Evolutionary conservation across 345 rosid species (phyloP).

Genomic region (Salix viminalis): DNA sequence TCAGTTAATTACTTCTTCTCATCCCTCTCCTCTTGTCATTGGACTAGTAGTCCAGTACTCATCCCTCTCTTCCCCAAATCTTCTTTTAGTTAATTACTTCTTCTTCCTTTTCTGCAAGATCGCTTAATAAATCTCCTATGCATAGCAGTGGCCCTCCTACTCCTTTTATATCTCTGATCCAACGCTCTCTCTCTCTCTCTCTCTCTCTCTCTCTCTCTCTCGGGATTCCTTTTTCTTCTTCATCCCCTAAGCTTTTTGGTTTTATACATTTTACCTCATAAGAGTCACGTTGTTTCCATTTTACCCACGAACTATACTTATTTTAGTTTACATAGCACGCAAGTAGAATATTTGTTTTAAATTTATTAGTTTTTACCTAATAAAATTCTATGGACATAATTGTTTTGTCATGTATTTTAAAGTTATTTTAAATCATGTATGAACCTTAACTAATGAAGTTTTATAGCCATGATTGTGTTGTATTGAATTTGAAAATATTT

Average conservation of each 20-base stretch:
- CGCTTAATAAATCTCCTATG: conserved; percentile 76
- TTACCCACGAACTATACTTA: neutral
- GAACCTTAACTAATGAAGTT: too few relatives aligned
- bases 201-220: neutral
- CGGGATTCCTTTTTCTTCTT: neutral
- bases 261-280: neutral
- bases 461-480: too few relatives aligned
- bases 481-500: too few relatives aligned
- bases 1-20: too few relatives aligned
- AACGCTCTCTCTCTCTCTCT: neutral
- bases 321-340: too few relatives aligned
- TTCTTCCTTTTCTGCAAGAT: conserved; percentile 45
- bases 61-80: neutral
- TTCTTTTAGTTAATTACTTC: neutral
- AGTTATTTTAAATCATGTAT: too few relatives aligned
- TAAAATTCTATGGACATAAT: too few relatives aligned
- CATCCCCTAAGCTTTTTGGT: neutral
- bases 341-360: too few relatives aligned
- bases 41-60: too few relatives aligned
- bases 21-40: too few relatives aligned
- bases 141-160: conserved; percentile 74
- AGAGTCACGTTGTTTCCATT: neutral
- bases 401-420: too few relatives aligned
- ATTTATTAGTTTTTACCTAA: too few relatives aligned
- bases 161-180: conserved; percentile 50